These are phyloP conservation scores for Mucor lusitanicus DNA, from an alignment of 371 early-diverging fungal genomes.

Conservation along the genomic window DNA sequence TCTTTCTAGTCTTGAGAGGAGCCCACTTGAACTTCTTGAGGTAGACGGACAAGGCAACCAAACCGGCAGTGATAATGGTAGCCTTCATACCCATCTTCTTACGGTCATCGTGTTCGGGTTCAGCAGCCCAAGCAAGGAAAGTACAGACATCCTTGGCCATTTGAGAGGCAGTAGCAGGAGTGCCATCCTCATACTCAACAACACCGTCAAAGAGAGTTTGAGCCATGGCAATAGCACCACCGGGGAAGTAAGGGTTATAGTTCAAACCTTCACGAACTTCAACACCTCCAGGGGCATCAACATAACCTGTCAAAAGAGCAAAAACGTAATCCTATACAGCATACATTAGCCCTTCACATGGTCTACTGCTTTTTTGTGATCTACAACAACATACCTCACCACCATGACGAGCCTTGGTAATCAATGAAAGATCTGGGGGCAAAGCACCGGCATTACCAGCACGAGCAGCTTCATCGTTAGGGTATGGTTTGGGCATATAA, in stretches of 20 bases:
- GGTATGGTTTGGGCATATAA: slow-evolving; percentile 91
- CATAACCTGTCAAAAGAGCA: slow-evolving; percentile 93
- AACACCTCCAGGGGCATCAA: slow-evolving; percentile 96
- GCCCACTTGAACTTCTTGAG: slow-evolving; percentile 83
- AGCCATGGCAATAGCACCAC: slow-evolving; percentile 98
- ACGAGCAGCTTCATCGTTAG: slow-evolving; percentile 97
- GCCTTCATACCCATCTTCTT: slow-evolving; percentile 96
- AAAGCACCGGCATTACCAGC: slow-evolving; percentile 95
- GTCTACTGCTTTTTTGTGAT: neutral
- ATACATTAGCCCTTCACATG: neutral
- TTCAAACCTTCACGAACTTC: slow-evolving; percentile 93
- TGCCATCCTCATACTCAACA: slow-evolving; percentile 96
- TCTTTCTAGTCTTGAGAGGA: slow-evolving; percentile 80
- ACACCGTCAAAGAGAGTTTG: slow-evolving; percentile 91
- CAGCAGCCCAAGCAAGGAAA: slow-evolving; percentile 94
- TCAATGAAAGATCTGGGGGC: slow-evolving; percentile 96
- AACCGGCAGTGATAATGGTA: slow-evolving; percentile 60
- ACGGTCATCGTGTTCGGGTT: slow-evolving; percentile 96
- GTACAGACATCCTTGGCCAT: slow-evolving; percentile 96
- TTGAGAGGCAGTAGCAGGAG: slow-evolving; percentile 97
- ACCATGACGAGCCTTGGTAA: slow-evolving; percentile 95
- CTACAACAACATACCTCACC: slow-evolving; percentile 64
- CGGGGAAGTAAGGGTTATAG: slow-evolving; percentile 99
- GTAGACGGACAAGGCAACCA: slow-evolving; percentile 71
- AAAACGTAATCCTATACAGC: slow-evolving; percentile 86